Base-by-base conservation (phyloP, 1,139 yeast species). In the Pichia inconspicua region DNA sequence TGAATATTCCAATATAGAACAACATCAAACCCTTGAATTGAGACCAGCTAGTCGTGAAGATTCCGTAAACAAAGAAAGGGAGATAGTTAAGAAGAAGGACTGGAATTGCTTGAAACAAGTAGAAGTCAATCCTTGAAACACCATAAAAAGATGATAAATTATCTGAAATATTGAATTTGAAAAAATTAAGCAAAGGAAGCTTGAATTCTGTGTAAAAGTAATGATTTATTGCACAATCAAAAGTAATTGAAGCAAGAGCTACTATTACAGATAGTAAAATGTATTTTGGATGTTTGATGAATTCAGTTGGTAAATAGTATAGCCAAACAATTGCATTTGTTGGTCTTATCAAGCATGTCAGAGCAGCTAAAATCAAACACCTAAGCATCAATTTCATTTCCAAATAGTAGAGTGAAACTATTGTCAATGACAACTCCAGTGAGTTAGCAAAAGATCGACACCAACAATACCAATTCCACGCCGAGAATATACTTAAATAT, bases 401-500 rank as follows among this genome's bases (percentile, higher is more conserved):
- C 84, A 96, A 87, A 59, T 71, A 75, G 19, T 77, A 71, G 47
- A 90, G 68, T 0, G 90, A 92, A n/a, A 78, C 66, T 0, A 82
- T 71, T 0, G 94, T 86, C 49, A 90, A 61, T 2, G 77, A 72
- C 73, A 84, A 76, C 64, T 94, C 99, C 45, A 89, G 70, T 25
- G 85, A 78, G 60, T 92, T 94, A 45, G 95, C 80, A 63, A 94
- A 94, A 2, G 96, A 83, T 53, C 99, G 72, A 1, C 96, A 82
- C 40, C 79, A 71, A 43, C 83, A 73, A 64, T 76, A 87, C 84
- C 92, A 86, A 62, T 89, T 89, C 72, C 88, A 90, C 9, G 89
- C 84, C 50, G 90, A 87, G 1, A 76, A 63, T 6, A 86, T 55
- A 17, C 92, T 81, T 27, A 85, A 60, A 1, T 69, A 45, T 31